A percentile compares a stretch with the other conserved stretches of the same genome.
These are phyloP conservation scores for Gigaspora rosea DNA, from an alignment of 192 early-diverging fungal genomes.

Conservation along the genomic window DNA sequence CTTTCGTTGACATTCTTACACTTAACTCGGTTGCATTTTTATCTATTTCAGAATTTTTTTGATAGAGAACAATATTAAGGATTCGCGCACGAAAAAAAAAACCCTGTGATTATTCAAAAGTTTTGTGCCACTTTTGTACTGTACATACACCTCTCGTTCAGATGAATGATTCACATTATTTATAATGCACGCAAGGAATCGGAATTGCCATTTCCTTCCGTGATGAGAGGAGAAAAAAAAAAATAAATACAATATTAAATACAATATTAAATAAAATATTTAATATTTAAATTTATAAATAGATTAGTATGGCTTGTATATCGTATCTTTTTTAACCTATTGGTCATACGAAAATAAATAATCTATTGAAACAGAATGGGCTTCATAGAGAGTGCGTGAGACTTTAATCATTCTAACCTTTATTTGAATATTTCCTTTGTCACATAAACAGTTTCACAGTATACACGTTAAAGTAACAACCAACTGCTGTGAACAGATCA, in stretches of 20 bases:
- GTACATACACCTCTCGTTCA: not conserved
- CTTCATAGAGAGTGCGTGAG: no score
- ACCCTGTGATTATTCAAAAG: not conserved
- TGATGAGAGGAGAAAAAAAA: no score
- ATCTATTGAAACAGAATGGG: not conserved
- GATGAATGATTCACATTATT: not conserved
- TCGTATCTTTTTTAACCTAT: not conserved
- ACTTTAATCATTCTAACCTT: not conserved
- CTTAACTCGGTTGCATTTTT: not conserved
- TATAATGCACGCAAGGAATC: no score
- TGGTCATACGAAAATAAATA: not conserved
- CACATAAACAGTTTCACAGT: slow-evolving; percentile 3
- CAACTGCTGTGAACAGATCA: not conserved
- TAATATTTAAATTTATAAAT: slow-evolving; percentile 8
- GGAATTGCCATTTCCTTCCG: no score
- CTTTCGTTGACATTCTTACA: not conserved
- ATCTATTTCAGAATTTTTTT: not conserved
- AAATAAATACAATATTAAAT: not conserved
- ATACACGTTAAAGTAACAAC: not conserved
- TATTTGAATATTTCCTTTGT: not conserved
- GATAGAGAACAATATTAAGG: not conserved
- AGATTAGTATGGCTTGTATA: not conserved
- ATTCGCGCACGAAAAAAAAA: not conserved
- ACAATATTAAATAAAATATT: not conserved
- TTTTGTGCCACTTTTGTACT: not conserved